Evolutionary conservation across 768 basidiomycete genomes (phyloP).

Genomic region (Lactarius quietus): DNA sequence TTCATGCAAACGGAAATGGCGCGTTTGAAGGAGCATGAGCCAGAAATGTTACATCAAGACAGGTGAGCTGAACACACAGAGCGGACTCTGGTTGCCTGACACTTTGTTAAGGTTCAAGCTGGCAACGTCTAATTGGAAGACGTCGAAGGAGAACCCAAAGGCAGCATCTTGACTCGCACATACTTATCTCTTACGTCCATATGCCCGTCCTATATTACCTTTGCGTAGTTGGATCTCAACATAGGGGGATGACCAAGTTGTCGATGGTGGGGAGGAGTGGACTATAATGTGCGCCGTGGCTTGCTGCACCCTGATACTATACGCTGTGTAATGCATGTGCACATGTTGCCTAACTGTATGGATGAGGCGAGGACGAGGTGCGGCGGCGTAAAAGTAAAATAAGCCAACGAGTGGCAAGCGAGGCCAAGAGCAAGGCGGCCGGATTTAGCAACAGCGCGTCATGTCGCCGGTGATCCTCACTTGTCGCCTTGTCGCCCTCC

Average conservation of each 20-base stretch:
- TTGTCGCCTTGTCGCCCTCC: neutral
- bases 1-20: conserved; percentile 80
- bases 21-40: conserved; percentile 71
- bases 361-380: neutral
- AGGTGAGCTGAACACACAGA: conserved; percentile 44
- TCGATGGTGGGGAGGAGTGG: neutral
- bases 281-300: neutral
- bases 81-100: conserved; percentile 9
- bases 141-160: conserved; percentile 51
- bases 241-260: too few species aligned
- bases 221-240: neutral
- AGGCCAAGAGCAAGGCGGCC: too few species aligned
- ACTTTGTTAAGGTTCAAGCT: conserved; percentile 54
- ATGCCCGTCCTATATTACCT: neutral
- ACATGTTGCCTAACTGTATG: neutral
- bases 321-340: neutral
- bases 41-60: conserved; percentile 68
- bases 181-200: conserved; percentile 8
- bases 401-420: neutral
- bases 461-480: neutral
- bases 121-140: conserved; percentile 77
- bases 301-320: neutral
- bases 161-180: conserved; percentile 16
- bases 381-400: neutral
- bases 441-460: neutral